These are phyloP conservation scores for Scutellaria baicalensis DNA, from an alignment of 257 asterid genomes.

Conservation along the genomic window DNA sequence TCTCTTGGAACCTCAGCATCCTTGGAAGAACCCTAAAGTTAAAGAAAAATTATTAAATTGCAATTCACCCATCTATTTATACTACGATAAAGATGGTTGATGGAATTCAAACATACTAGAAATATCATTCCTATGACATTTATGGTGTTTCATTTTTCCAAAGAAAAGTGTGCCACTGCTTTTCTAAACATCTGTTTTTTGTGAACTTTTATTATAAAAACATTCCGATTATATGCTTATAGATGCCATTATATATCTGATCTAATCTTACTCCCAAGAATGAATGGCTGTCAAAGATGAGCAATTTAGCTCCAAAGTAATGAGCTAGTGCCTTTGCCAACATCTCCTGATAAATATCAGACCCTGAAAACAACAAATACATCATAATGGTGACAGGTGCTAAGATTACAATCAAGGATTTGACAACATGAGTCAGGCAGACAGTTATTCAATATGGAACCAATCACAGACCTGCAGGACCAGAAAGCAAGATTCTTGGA, in stretches of 20 bases:
- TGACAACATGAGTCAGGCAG: neutral
- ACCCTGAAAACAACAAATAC: constrained; percentile 48
- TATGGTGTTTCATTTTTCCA: neutral
- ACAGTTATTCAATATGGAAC: constrained; percentile 2
- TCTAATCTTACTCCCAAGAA: constrained; percentile 58
- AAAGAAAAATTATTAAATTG: constrained; percentile 9
- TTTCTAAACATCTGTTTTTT: neutral
- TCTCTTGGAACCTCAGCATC: constrained; percentile 63
- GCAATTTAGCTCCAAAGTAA: constrained; percentile 78
- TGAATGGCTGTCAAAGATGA: constrained; percentile 64
- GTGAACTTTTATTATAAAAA: neutral
- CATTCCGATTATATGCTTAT: neutral
- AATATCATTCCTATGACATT: neutral
- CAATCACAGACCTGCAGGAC: constrained; percentile 72
- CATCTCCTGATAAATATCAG: constrained; percentile 91
- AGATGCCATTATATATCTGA: neutral
- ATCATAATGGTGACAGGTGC: neutral
- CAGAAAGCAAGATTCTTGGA: constrained; percentile 84
- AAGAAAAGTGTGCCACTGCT: neutral
- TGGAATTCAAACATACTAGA: neutral
- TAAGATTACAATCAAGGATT: constrained; percentile 8
- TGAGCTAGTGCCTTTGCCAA: constrained; percentile 86
- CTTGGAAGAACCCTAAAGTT: constrained; percentile 61
- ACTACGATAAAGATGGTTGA: neutral
- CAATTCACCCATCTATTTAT: neutral